Base-by-base conservation (phyloP, 78 protist genomes). In the Mantamonas sphyraenae region DNA sequence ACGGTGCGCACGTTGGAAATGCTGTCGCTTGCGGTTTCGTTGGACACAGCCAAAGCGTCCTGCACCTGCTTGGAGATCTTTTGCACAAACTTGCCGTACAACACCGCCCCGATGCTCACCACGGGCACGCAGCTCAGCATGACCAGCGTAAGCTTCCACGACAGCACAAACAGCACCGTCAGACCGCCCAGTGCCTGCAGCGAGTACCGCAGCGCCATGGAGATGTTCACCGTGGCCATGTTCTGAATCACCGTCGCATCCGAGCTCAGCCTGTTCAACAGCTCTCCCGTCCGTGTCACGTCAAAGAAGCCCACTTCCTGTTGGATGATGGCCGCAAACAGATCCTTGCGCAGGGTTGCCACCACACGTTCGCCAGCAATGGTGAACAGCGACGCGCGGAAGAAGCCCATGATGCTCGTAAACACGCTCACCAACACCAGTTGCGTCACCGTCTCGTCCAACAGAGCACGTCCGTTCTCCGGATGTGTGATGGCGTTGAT, bases 281-380 rank as follows among this genome's bases (percentile, higher is more conserved):
- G 68, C 68, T 92, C 98, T 14, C 96, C 95, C 22, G 89, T 85
- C 65, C 85, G 73, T 34, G 73, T 66, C 39, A 60, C 57, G 82
- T 94, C 98, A 64, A 91, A 94, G 84, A 92, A 94, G 10, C 79
- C 75, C 14, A 90, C 66, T 16, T 90, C 93, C 73, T 92, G 92
- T 0, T n/a, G 34, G 20, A 88, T 40, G 8, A 88, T 74, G 31
- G 81, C 42, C 1, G 69, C 43, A 67, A 81, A 88, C 20, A 91
- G 47, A 2, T 56, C 51, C 51, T 56, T 71, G 42, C 93, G 56
- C 42, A 88, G 68, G 34, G 76, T 43, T 5, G 81, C 70, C 5
- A 87, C 76, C 66, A 82, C 66, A 17, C 73, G 51, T 51, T 82
- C 86, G 42, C 81, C 73, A 1, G 89, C 93, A 7, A 80, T 12